Evolutionary conservation across 2,329 filamentous ascomycete species (phyloP).

Genomic region (Thielaviopsis ethacetica): DNA sequence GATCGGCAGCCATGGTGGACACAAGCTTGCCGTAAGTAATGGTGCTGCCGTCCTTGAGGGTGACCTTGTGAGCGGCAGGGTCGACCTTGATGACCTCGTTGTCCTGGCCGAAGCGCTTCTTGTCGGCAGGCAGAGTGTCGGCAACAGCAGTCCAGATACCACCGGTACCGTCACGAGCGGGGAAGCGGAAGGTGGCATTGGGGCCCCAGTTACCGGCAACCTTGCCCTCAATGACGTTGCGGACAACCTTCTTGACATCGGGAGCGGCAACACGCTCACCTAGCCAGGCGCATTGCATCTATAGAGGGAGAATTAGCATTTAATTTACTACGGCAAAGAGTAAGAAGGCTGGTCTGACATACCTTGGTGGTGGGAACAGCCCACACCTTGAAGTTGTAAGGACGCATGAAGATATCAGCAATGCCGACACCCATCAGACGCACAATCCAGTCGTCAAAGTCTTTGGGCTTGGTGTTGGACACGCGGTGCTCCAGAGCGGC

Average conservation of each 20-base stretch:
- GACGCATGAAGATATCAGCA: slow-evolving; percentile 93
- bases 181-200: slow-evolving; percentile 97
- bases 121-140: slow-evolving; percentile 80
- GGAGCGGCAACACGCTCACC: slow-evolving; percentile 96
- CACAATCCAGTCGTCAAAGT: slow-evolving; percentile 98
- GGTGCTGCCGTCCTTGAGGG: slow-evolving; percentile 68
- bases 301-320: neutral
- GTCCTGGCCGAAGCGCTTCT: slow-evolving; percentile 75
- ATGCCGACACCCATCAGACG: slow-evolving; percentile 80
- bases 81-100: slow-evolving; percentile 77
- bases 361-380: slow-evolving; percentile 95
- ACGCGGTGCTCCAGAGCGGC: slow-evolving; percentile 70
- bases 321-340: neutral
- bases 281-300: slow-evolving; percentile 99
- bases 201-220: slow-evolving; percentile 95
- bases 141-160: slow-evolving; percentile 98
- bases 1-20: slow-evolving; percentile 92
- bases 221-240: slow-evolving; percentile 92
- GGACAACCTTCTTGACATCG: slow-evolving; percentile 82
- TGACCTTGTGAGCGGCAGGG: slow-evolving; percentile 68
- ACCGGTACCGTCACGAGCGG: slow-evolving; percentile 84
- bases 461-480: slow-evolving; percentile 76
- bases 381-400: slow-evolving; percentile 99
- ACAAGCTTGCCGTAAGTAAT: slow-evolving; percentile 85
- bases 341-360: slow-evolving; percentile 18